Conservation (phyloP, 2,329 filamentous ascomycete genomes). For the Chrysoporthe puriensis region DNA sequence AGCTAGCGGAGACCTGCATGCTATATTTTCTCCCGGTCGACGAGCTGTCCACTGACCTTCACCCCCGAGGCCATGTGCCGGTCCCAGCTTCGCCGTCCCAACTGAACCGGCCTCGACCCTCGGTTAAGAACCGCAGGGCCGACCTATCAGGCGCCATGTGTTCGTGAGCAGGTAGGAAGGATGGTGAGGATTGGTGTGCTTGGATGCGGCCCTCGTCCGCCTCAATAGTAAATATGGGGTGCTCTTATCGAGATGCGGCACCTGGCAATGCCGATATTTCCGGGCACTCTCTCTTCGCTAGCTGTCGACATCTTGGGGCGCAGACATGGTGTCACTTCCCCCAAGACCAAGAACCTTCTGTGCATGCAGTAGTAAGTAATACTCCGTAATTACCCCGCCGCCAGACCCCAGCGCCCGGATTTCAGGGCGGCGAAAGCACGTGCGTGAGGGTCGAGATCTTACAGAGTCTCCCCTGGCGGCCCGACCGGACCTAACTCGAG, state of each 20-base stretch:
- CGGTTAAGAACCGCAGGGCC: no score
- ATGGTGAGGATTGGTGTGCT: background rate
- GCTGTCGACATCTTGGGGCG: background rate
- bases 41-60: slow-evolving; percentile 16
- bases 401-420: background rate
- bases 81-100: background rate
- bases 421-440: background rate
- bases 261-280: background rate
- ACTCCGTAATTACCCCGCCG: background rate
- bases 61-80: slow-evolving; percentile 14
- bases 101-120: background rate
- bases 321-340: background rate
- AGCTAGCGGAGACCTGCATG: slow-evolving; percentile 12
- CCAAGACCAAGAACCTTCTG: no score
- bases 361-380: background rate
- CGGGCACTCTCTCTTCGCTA: background rate
- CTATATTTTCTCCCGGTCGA: background rate
- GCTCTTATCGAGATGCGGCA: background rate
- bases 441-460: background rate
- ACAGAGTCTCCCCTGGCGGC: background rate
- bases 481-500: background rate
- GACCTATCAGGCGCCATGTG: slow-evolving; percentile 3
- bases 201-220: background rate
- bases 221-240: background rate
- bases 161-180: background rate